These are phyloP conservation scores for Chaetoscypha palmicola DNA, from an alignment of 2,329 filamentous ascomycete species.

Conservation along the genomic window DNA sequence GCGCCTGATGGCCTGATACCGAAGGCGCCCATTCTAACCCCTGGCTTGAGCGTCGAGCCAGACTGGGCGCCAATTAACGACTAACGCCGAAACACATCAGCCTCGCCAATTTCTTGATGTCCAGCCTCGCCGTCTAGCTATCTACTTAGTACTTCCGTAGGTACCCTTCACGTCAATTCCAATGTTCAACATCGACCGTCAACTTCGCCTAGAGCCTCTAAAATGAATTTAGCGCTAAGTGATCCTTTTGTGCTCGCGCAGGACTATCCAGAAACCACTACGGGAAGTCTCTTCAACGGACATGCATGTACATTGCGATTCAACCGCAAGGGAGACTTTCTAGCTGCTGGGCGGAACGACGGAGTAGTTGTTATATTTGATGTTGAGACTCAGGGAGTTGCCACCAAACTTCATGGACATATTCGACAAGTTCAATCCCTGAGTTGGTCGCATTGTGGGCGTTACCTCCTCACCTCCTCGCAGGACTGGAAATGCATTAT, in stretches of 20 bases:
- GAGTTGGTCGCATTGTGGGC: conserved; percentile 88
- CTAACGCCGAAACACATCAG: no score
- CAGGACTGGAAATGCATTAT: conserved; percentile 96
- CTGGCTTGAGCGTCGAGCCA: no score
- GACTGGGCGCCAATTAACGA: no score
- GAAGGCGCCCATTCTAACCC: no score
- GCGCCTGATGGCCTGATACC: no score
- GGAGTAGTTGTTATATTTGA: conserved; percentile 95
- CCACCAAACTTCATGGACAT: conserved; percentile 87
- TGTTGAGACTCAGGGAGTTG: conserved; percentile 93
- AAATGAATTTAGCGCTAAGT: conserved; percentile 65
- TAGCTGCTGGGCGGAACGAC: conserved; percentile 89
- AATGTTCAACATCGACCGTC: no score
- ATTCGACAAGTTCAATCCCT: conserved; percentile 89
- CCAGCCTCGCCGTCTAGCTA: no score
- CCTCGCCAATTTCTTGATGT: no score
- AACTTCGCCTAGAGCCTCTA: conserved; percentile 11
- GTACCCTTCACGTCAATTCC: no score
- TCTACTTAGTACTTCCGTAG: no score
- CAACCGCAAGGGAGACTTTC: conserved; percentile 88
- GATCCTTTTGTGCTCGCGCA: conserved; percentile 65
- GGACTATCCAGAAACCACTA: conserved; percentile 87
- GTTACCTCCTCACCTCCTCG: conserved; percentile 85
- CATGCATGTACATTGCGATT: conserved; percentile 66
- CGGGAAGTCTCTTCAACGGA: conserved; percentile 71